These are phyloP conservation scores for Candida rishiriensis DNA, from an alignment of 805 yeast genomes.

Conservation along the genomic window DNA sequence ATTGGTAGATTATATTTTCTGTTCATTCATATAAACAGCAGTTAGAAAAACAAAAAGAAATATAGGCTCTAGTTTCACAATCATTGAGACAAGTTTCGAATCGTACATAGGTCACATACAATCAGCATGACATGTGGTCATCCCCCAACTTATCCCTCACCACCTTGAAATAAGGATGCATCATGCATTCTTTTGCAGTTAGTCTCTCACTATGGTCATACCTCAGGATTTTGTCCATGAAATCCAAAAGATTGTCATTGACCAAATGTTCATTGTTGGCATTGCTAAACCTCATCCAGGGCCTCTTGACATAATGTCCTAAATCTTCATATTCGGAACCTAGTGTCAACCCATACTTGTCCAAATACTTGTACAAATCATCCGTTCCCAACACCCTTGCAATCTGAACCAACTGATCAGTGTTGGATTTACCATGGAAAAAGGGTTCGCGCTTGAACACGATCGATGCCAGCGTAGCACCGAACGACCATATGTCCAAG, in stretches of 20 bases:
- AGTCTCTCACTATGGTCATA: slow-evolving; percentile 87
- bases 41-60: too few relatives aligned
- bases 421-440: slow-evolving; percentile 86
- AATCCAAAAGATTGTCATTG: slow-evolving; percentile 69
- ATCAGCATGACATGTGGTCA: neutral
- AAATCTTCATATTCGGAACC: slow-evolving; percentile 75
- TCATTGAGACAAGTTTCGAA: neutral
- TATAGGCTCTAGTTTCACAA: too few relatives aligned
- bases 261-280: slow-evolving; percentile 64
- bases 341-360: slow-evolving; percentile 66
- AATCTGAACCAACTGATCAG: slow-evolving; percentile 87
- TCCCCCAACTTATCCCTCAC: slow-evolving; percentile 17
- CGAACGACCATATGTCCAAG: slow-evolving; percentile 89
- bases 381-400: slow-evolving; percentile 86
- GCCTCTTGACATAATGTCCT: slow-evolving; percentile 71
- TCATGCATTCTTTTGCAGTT: slow-evolving; percentile 87
- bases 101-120: neutral
- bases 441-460: slow-evolving; percentile 89
- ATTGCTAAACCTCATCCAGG: slow-evolving; percentile 81
- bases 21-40: too few relatives aligned
- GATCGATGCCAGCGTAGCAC: slow-evolving; percentile 89
- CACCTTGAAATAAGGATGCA: slow-evolving; percentile 45
- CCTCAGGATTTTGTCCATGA: slow-evolving; percentile 71
- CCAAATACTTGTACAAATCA: slow-evolving; percentile 61
- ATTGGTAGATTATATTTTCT: too few relatives aligned